Base-by-base conservation (phyloP, 176 grass and related monocot species). In the Eleusine indica region DNA sequence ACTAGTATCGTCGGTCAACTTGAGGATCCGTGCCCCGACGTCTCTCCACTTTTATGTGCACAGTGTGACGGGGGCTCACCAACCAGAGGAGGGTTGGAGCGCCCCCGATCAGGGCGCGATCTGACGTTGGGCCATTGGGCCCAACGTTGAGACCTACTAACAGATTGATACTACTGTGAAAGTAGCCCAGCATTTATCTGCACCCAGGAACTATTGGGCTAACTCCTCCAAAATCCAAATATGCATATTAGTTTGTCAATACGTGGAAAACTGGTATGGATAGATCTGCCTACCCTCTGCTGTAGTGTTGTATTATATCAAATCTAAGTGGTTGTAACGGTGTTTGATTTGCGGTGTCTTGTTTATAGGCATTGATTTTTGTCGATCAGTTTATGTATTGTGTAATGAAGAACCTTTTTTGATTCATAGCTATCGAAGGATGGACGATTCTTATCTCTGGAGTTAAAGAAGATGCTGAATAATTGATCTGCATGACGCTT, bases 391-490 rank as follows among this genome's bases (percentile, higher is more conserved):
- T 25, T 25, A 25, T 25, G 52, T 72, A 9, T 75, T 48, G 22
- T 69, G 25, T 70, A 56, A 87, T 63, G 53, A 43, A 83, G 15
- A 63, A 3, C 6, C 28, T 43, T 88, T 9, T 85, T 85, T 77
- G 2, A 28, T 38, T 62, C 28, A 38, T 82, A 88, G 86, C 86
- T 85, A 88, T 91, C 19, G 90, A 91, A 88, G 86, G 90, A 74
- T 91, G 90, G 90, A 85, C 81, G 73, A 37, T 91, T 74, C 67
- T 91, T 73, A 73, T 88, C 51, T 74, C 78, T 14, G 90, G 90
- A 61, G 86, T 91, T 62, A 87, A 91, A 78, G 90, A 91, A 40
- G 90, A 91, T 8, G 86, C 35, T 0, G 86, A 82, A 88, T 82
- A 91, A 64, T 28, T 69, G 90, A 91, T 82, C 51, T 91, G 57